Evolutionary conservation across 371 early-diverging fungal genomes (phyloP).

Genomic region (Saksenaea vasiformis): DNA sequence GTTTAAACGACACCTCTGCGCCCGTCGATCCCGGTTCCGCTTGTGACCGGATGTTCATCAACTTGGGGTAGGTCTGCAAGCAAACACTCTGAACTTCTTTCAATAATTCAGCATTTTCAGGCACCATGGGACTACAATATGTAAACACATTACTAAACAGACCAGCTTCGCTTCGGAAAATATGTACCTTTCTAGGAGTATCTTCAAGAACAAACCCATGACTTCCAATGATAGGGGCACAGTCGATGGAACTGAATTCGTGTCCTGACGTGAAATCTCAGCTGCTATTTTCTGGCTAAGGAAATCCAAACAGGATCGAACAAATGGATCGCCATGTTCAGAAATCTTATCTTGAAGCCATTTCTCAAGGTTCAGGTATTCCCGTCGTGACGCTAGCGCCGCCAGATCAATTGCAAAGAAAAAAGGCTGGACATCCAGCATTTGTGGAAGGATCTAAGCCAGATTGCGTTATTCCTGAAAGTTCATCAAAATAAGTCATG

Average conservation of each 20-base stretch:
- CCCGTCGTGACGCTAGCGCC: conserved; percentile 78
- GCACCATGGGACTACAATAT: conserved; percentile 54
- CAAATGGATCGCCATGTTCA: conserved; percentile 70
- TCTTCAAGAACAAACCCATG: conserved; percentile 68
- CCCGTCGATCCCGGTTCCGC: conserved; percentile 31
- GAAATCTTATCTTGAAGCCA: conserved; percentile 81
- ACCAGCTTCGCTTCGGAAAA: background rate
- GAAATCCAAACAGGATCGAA: conserved; percentile 78
- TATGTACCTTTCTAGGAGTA: conserved; percentile 61
- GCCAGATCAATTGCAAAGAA: conserved; percentile 85
- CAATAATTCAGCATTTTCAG: conserved; percentile 59
- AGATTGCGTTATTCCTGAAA: background rate
- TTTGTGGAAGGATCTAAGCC: conserved; percentile 66
- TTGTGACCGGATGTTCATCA: conserved; percentile 43
- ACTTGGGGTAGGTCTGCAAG: conserved; percentile 64
- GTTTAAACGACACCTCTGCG: conserved; percentile 42
- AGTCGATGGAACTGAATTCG: conserved; percentile 39
- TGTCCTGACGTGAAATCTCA: conserved; percentile 44
- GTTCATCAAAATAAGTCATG: background rate
- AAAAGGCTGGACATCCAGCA: conserved; percentile 73
- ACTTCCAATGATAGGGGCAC: conserved; percentile 72
- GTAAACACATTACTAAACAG: background rate
- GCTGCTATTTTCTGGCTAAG: conserved; percentile 67
- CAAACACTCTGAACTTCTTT: conserved; percentile 64
- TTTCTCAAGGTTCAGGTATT: conserved; percentile 84